Evolutionary conservation across 306 rosid genomes (phyloP).

Genomic region (peach (Prunus persica)): DNA sequence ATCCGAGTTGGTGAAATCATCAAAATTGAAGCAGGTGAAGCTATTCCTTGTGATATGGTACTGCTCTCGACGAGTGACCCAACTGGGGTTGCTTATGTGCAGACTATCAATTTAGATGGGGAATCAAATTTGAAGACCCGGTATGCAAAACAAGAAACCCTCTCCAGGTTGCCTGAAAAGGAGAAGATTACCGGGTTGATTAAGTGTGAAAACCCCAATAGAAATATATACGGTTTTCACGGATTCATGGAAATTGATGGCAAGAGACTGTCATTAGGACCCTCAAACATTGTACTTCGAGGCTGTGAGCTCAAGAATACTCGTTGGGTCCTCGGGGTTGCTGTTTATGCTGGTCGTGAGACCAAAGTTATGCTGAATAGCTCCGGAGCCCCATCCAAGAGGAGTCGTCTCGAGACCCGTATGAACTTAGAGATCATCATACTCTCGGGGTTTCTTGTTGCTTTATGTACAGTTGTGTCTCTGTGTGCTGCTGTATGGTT

Average conservation of each 20-base stretch:
- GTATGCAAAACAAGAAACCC: slow-evolving; percentile 92
- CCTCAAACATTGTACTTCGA: slow-evolving; percentile 81
- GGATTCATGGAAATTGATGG: slow-evolving; percentile 80
- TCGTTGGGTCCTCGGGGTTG: slow-evolving; percentile 76
- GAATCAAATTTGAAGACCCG: slow-evolving; percentile 95
- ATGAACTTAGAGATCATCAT: slow-evolving; percentile 85
- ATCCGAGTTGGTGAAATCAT: slow-evolving; percentile 78
- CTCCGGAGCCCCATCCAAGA: slow-evolving; percentile 95
- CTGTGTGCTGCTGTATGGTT: slow-evolving; percentile 84
- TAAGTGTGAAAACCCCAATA: slow-evolving; percentile 89
- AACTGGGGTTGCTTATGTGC: slow-evolving; percentile 92
- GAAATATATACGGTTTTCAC: slow-evolving; percentile 92
- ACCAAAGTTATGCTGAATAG: slow-evolving; percentile 92
- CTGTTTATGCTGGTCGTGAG: slow-evolving; percentile 84
- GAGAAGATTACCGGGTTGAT: slow-evolving; percentile 59
- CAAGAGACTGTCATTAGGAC: slow-evolving; percentile 78
- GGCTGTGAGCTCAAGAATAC: slow-evolving; percentile 95
- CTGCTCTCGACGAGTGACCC: slow-evolving; percentile 90
- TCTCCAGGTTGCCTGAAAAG: slow-evolving; percentile 52
- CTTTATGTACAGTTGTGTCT: slow-evolving; percentile 67
- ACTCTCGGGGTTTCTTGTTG: slow-evolving; percentile 70
- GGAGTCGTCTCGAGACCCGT: slow-evolving; percentile 86
- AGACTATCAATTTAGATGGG: slow-evolving; percentile 87
- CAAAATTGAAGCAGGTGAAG: slow-evolving; percentile 53
- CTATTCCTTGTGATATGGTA: slow-evolving; percentile 91